Evolutionary conservation across 768 basidiomycete species (phyloP), one percentile per base, ranked within the genome.

Genomic region (Postia placenta): DNA sequence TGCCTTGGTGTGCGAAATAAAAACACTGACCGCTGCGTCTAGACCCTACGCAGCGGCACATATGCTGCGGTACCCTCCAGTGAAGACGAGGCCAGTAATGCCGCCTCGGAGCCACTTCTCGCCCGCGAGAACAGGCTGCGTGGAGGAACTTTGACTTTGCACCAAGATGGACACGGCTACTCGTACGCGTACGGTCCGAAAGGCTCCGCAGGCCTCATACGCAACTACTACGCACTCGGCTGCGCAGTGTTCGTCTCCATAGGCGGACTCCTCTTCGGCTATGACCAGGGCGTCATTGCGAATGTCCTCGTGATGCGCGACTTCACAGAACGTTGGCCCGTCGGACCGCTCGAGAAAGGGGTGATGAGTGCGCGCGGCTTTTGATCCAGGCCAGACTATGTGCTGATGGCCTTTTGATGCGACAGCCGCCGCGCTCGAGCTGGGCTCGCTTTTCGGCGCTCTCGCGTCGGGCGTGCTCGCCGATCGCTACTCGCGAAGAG

Each of bases 221-320:
- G 74, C 53, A 90, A 88, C 60, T 74, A 71, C 49, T 86, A 83
- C 55, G 76, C 81, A 3, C 64, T 83, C 6, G 67, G 79, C 1
- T 89, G 86, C 52, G 85, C 83, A 3, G 68, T 83, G 42, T 87
- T 89, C 54, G 87, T 83, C 0, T 85, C 82, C 9, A 77, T 90
- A 56, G 87, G 87, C 1, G 87, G 87, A 0, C 61, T 89, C 48
- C 79, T 83, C 12, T 90, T 90, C 63, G 87, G 87, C 7, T 90
- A 90, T 59, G 87, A 89, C 57, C 87, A 90, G 60, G 87, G 87
- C 30, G 88, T 90, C 48, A 88, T 92, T 54, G 85, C 89, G 2
- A 92, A 91, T 61, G 81, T 92, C 12, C 73, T 92, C 11, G 86
- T 91, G 11, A 91, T 91, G 88, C 68, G 72, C 35, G 83, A 88